A percentile compares a stretch with the other conserved stretches of the same genome.
Evolutionary conservation across 2,329 filamentous ascomycete species (phyloP).

Genomic region (Nemania sp.): DNA sequence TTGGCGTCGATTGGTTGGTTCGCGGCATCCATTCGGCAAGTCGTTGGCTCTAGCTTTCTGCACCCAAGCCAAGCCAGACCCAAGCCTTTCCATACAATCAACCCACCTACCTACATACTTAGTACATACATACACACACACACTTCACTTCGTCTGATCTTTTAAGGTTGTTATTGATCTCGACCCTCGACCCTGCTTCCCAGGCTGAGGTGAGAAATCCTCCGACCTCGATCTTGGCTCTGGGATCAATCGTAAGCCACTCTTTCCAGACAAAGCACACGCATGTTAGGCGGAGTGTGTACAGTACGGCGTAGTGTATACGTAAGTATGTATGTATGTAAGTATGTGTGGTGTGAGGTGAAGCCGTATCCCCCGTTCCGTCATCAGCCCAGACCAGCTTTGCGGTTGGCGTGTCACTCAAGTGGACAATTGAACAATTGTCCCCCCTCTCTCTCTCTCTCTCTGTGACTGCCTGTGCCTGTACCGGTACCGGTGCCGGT

Average conservation of each 20-base stretch:
- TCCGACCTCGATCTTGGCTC: conserved; percentile 20
- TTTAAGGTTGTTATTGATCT: conserved; percentile 26
- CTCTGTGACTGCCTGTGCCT: not conserved
- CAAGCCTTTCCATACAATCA: not conserved
- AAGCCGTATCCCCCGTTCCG: not conserved
- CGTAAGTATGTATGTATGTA: not conserved
- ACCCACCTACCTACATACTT: too few relatives aligned
- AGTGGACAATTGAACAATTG: conserved; percentile 21
- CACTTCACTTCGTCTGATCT: conserved; percentile 9
- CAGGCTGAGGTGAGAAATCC: conserved; percentile 31
- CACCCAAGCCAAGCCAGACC: too few relatives aligned
- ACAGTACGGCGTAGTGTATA: not conserved
- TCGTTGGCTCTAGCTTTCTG: conserved; percentile 10
- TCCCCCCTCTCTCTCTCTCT: not conserved
- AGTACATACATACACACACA: too few relatives aligned
- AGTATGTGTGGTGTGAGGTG: not conserved
- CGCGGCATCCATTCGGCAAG: conserved; percentile 19
- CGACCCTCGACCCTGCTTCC: not conserved
- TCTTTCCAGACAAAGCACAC: not conserved
- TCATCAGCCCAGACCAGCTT: not conserved
- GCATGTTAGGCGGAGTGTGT: not conserved
- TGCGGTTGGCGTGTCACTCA: conserved; percentile 7
- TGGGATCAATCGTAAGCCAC: conserved; percentile 8
- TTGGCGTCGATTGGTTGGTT: conserved; percentile 29
- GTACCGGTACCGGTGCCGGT: conserved; percentile 13